Evolutionary conservation across 108 stramenopile genomes (phyloP), one percentile per base, ranked within the genome.

Genomic region (Skeletonema marinoi): DNA sequence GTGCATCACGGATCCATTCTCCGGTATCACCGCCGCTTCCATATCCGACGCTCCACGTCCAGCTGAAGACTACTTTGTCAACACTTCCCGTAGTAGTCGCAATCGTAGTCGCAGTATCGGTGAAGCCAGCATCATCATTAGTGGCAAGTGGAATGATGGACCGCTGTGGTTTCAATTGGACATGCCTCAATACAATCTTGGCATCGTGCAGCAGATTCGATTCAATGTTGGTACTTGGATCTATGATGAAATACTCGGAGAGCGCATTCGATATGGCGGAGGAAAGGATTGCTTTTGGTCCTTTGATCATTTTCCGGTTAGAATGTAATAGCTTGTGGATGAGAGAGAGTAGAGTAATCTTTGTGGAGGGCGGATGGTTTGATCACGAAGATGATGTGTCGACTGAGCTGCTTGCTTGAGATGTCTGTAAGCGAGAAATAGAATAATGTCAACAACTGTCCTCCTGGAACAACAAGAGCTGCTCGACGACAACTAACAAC

Each of bases 181-280:
- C 78, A 32, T 79, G 33, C 13, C 44, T 42, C n/a, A 83, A 46
- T n/a, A 73, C 65, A 32, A 83, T 83, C 19, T 66, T 74, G 13
- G 82, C 82, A 79, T 83, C 78, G 62, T 29, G 13, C 6, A 83
- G 31, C 14, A 83, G 48, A 32, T 78, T 78, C 10, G 78, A 75
- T 67, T 83, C 75, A 42, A 83, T 79, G 19, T 60, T 46, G 29
- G 62, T 12, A 10, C 38, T 12, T 6, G 74, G 56, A 63, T 78
- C 60, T 1, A 83, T 61, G 13, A 70, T 68, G 42, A 83, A 83
- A 59, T 72, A 83, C 21, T 78, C 78, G 12, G 62, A 73, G 50
- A 83, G 77, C n/a, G 77, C 82, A 67, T 63, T 68, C 44, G 82
- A 73, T 19, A 83, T 83, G 17, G 82, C 82, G 6, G 78, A 71